Percentiles rank a stretch among this genome's conserved stretches.
These are phyloP conservation scores for Penicillium nucicola DNA, from an alignment of 495 filamentous ascomycete species.

Conservation along the genomic window DNA sequence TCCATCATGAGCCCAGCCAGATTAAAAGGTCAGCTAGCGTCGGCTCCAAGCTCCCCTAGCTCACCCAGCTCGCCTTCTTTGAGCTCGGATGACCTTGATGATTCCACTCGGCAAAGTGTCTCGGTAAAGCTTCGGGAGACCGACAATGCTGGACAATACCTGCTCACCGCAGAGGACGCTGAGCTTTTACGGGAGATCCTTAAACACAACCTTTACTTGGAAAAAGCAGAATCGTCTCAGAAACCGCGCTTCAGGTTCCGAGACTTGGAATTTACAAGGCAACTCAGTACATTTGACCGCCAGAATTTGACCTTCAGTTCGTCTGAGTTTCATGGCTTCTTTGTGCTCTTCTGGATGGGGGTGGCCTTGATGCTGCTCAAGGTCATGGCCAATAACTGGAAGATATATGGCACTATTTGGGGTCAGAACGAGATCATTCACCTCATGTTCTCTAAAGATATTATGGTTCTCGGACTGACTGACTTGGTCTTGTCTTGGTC, in stretches of 20 bases:
- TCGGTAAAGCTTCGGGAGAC: slow-evolving; percentile 47
- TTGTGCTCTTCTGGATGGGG: slow-evolving; percentile 71
- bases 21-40: too few species aligned
- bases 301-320: slow-evolving; percentile 55
- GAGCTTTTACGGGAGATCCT: slow-evolving; percentile 43
- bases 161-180: slow-evolving; percentile 55
- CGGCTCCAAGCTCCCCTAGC: too few species aligned
- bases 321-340: slow-evolving; percentile 71
- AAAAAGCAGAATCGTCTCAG: slow-evolving; percentile 37
- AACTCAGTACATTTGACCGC: slow-evolving; percentile 68
- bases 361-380: slow-evolving; percentile 60
- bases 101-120: slow-evolving; percentile 21
- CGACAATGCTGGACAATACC: slow-evolving; percentile 42
- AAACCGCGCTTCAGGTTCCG: slow-evolving; percentile 50
- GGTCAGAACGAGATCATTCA: slow-evolving; percentile 66
- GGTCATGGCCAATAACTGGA: slow-evolving; percentile 63
- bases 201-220: slow-evolving; percentile 26
- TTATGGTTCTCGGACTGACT: slow-evolving; percentile 61
- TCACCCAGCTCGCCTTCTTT: background rate
- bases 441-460: slow-evolving; percentile 63
- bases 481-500: slow-evolving; percentile 63
- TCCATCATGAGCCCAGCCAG: background rate
- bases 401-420: slow-evolving; percentile 56
- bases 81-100: background rate
- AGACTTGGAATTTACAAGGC: slow-evolving; percentile 65